Base-by-base conservation (phyloP, 768 basidiomycete species). In the Antrodiella citrinella region DNA sequence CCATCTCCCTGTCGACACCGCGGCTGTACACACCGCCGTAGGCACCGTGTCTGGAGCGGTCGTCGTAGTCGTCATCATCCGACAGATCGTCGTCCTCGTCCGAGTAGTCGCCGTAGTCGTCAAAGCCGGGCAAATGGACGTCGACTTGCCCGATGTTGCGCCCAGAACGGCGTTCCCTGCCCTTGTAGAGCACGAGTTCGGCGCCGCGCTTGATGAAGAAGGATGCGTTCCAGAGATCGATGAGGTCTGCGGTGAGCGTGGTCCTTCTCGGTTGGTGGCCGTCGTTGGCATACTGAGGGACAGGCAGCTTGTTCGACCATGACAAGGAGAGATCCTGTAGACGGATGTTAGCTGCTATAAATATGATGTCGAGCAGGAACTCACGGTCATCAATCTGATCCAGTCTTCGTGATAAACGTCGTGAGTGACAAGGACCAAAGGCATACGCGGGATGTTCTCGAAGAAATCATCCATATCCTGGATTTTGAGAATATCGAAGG, bases 171-270 rank as follows among this genome's bases (percentile, higher is more conserved):
- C 86, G 78, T 65, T 88, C 82, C 44, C 75, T 78, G 40, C 89
- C 89, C 62, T 81, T 86, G 72, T 79, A 91, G n/a, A 92, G 71
- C 26, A 88, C 74, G 44, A 88, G 67, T 57, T 92, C 89, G n/a
- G 86, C 77, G 18, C 84, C 82, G 42, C 89, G 86, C 26, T 73
- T 67, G 50, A 75, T 61, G 74, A 90, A 90, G 67, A 89, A 92
- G 7, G 77, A 79, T 24, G 68, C 62, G 62, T 91, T 91, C 89
- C 89, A 92, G 23, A 86, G 68, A 54, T 90, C 80, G 55, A 91
- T 69, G 24, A 91, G 73, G 61, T 88, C 84, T n/a, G 77, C 78
- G 10, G 78, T 67, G 43, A 90, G 70, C 10, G 67, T 70, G 20
- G 84, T 75, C 12, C 80, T 77, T 58, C 76, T 80, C 10, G 81